phyloP scores from a whole-genome alignment of 192 early-diverging fungal genomes.

The Coemansia sp. region DNA sequence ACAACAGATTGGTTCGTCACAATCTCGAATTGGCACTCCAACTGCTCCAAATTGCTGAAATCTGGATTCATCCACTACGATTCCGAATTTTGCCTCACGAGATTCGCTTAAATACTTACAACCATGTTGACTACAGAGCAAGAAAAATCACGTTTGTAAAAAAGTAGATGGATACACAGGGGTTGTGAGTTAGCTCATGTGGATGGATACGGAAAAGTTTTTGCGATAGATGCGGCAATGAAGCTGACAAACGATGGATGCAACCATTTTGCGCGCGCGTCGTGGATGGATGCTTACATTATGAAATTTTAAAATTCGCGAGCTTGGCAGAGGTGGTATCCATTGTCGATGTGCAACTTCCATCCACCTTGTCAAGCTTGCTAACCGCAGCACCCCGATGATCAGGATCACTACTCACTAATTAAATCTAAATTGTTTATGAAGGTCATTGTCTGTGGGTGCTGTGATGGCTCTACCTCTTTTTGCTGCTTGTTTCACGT shows the following conservation, averaged over 20 bases:
- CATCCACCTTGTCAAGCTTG: background rate
- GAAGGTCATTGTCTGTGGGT: background rate
- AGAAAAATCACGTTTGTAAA: background rate
- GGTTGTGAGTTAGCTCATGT: background rate
- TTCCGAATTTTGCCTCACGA: background rate
- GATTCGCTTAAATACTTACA: conserved; percentile 36
- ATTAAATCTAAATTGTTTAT: background rate
- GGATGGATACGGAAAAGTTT: conserved; percentile 7
- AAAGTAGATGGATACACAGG: conserved; percentile 6
- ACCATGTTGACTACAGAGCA: conserved; percentile 45
- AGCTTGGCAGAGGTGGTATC: background rate
- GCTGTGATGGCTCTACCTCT: background rate
- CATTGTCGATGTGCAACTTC: background rate
- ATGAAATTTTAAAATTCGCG: conserved; percentile 3
- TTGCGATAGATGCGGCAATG: background rate
- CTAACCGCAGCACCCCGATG: background rate
- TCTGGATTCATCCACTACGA: background rate
- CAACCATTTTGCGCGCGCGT: conserved; percentile 2
- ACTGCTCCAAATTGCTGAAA: background rate
- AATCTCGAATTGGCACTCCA: background rate
- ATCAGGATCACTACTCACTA: background rate
- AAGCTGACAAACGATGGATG: conserved; percentile 15
- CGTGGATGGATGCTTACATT: conserved; percentile 2
- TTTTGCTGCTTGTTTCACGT: background rate
- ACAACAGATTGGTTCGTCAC: background rate